A percentile compares a stretch with the other conserved stretches of the same genome.
phyloP scores from a whole-genome alignment of 805 yeast genomes.

The Hanseniaspora guilliermondii region DNA sequence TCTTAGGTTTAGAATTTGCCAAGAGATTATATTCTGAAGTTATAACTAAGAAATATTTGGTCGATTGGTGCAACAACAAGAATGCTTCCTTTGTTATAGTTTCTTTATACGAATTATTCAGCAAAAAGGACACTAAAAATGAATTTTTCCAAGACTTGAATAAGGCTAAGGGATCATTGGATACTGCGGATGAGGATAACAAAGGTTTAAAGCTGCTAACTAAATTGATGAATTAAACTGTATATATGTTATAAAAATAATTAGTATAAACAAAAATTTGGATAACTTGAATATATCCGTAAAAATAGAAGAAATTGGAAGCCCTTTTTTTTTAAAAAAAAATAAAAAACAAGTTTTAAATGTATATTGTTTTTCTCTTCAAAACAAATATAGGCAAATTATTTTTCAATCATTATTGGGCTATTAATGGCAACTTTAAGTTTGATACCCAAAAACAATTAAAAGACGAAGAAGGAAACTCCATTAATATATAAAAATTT shows the following conservation, averaged over 20 bases:
- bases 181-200: slow-evolving; percentile 34
- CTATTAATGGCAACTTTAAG: too few species aligned
- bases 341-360: too few species aligned
- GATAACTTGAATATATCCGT: too few species aligned
- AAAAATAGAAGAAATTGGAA: too few species aligned
- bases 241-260: neutral
- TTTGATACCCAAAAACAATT: neutral
- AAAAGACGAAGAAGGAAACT: too few species aligned
- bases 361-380: too few species aligned
- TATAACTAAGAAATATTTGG: slow-evolving; percentile 38
- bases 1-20: slow-evolving; percentile 51
- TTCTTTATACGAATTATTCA: slow-evolving; percentile 57
- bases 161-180: slow-evolving; percentile 35
- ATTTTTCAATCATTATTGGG: too few species aligned
- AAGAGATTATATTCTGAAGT: slow-evolving; percentile 39
- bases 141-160: slow-evolving; percentile 45
- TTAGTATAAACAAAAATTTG: too few species aligned
- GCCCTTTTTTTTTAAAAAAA: neutral
- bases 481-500: too few species aligned
- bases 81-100: slow-evolving; percentile 72
- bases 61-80: slow-evolving; percentile 55
- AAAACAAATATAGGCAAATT: too few species aligned
- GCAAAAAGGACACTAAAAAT: slow-evolving; percentile 32
- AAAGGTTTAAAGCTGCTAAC: slow-evolving; percentile 51
- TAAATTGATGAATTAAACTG: slow-evolving; percentile 26